Evolutionary conservation across 768 basidiomycete genomes (phyloP).

Genomic region (Kondoa malvinella): DNA sequence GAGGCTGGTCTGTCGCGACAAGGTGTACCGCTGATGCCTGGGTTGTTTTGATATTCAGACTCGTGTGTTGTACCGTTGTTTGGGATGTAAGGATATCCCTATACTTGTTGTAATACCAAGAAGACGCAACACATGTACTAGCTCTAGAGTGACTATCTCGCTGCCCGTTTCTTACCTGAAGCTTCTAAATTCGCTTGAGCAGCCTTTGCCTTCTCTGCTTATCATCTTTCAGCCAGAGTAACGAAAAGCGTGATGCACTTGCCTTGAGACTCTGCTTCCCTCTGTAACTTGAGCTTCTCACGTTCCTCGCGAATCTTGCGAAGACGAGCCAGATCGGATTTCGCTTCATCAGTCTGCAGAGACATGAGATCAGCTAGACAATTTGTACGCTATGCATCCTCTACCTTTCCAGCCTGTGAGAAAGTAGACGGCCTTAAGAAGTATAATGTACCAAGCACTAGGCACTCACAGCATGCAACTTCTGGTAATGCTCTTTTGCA

Average conservation of each 20-base stretch:
- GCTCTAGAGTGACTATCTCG: not conserved
- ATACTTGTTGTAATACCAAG: not conserved
- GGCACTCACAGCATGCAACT: slow-evolving; percentile 1
- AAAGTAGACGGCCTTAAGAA: not conserved
- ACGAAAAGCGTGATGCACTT: too few relatives aligned
- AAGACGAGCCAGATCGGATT: slow-evolving; percentile 69
- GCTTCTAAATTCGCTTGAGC: not conserved
- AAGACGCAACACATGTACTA: not conserved
- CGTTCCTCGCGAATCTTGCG: slow-evolving; percentile 72
- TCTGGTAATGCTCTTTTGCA: slow-evolving; percentile 37
- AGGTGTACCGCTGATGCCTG: slow-evolving; percentile 18
- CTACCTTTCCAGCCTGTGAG: not conserved
- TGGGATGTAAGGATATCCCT: not conserved
- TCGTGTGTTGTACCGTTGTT: too few relatives aligned
- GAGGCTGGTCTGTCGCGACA: slow-evolving; percentile 14
- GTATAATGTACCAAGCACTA: too few relatives aligned
- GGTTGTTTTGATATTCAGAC: not conserved
- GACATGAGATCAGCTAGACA: not conserved
- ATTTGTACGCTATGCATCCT: not conserved
- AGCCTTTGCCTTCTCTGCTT: slow-evolving; percentile 1
- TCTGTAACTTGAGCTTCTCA: slow-evolving; percentile 34
- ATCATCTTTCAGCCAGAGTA: too few relatives aligned
- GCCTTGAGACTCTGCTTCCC: slow-evolving; percentile 1
- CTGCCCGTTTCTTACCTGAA: not conserved
- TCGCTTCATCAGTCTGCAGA: slow-evolving; percentile 67